A percentile compares a stretch with the other conserved stretches of the same genome.
phyloP scores from a whole-genome alignment of 208 protist genomes.

The Wallacemonas collosoma region DNA sequence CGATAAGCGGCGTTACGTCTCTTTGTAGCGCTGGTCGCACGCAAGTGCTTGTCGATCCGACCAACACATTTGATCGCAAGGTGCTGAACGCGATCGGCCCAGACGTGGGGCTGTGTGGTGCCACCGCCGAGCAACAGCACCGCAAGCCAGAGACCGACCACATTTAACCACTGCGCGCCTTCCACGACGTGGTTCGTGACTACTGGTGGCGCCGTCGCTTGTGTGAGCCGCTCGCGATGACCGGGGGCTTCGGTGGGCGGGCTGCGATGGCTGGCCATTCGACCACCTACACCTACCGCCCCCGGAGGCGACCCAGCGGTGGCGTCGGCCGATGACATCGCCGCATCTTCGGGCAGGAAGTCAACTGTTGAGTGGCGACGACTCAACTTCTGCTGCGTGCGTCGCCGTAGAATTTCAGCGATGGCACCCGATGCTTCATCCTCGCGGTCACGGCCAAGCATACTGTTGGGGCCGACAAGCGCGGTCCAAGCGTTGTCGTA shows the following conservation, averaged over 20 bases:
- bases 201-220: not conserved
- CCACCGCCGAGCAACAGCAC: conserved; percentile 74
- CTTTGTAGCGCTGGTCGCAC: not conserved
- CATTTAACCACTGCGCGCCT: conserved; percentile 65
- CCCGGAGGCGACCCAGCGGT: not conserved
- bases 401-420: conserved; percentile 4
- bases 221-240: not conserved
- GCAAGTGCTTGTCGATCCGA: conserved; percentile 13
- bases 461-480: conserved; percentile 6
- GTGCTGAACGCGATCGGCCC: conserved; percentile 62
- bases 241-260: not conserved
- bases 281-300: not conserved
- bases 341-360: not conserved
- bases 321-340: not conserved
- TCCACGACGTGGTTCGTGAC: conserved; percentile 25
- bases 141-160: conserved; percentile 52
- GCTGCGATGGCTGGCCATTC: not conserved
- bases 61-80: conserved; percentile 26
- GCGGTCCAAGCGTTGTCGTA: not conserved
- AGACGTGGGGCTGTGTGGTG: conserved; percentile 56
- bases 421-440: conserved; percentile 5
- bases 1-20: conserved; percentile 15
- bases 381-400: not conserved
- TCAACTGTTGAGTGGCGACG: conserved; percentile 3
- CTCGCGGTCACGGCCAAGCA: conserved; percentile 15